Conservation (phyloP, 805 yeast genomes). For the Schwanniomyces occidentalis region DNA sequence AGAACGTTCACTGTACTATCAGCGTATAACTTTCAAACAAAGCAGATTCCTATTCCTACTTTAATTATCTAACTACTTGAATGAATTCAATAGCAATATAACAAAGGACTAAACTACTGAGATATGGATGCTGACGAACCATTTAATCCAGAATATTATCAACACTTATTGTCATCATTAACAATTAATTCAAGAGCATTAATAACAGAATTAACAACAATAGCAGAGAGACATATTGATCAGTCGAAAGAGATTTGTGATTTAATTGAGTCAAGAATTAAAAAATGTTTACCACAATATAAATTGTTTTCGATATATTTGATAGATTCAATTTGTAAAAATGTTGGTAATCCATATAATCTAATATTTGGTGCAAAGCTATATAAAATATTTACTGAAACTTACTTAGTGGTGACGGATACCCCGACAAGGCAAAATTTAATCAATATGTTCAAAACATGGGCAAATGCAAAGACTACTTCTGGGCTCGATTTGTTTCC, state of each 20-base stretch:
- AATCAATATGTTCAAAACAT: slow-evolving; percentile 42
- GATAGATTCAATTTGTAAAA: slow-evolving; percentile 43
- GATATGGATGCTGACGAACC: slow-evolving; percentile 18
- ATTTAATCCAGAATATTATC: slow-evolving; percentile 28
- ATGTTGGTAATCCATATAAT: slow-evolving; percentile 45
- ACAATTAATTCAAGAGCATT: slow-evolving; percentile 39
- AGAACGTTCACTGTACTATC: no score
- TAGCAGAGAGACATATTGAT: slow-evolving; percentile 36
- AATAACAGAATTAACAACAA: slow-evolving; percentile 38
- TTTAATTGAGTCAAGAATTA: slow-evolving; percentile 36
- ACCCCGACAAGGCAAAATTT: slow-evolving; percentile 38
- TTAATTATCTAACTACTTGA: no score
- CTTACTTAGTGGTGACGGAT: slow-evolving; percentile 40
- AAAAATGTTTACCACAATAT: slow-evolving; percentile 38
- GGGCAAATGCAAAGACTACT: slow-evolving; percentile 35
- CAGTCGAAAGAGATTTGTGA: slow-evolving; percentile 32
- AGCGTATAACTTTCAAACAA: no score
- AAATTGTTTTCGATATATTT: slow-evolving; percentile 37
- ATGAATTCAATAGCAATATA: no score
- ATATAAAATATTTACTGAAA: slow-evolving; percentile 37
- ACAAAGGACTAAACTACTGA: no score
- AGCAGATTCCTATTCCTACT: no score
- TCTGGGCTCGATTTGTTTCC: slow-evolving; percentile 39
- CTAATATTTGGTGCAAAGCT: slow-evolving; percentile 35
- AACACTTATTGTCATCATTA: slow-evolving; percentile 31